Conservation (phyloP, 345 rosid genomes). For the Sisymbrium altissimum region DNA sequence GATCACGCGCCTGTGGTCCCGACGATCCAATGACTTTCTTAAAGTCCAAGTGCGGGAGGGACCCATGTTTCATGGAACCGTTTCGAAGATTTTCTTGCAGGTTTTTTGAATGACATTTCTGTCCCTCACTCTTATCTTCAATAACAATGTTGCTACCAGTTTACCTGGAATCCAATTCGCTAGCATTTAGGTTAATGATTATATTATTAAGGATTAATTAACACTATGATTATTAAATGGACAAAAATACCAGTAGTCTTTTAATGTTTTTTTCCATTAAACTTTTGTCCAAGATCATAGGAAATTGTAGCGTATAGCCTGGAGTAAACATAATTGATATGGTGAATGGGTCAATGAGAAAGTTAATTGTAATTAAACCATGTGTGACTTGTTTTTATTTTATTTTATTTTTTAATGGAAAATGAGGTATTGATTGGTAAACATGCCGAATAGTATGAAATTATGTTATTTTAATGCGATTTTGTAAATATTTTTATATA, state of each 20-base stretch:
- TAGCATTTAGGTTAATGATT: neutral
- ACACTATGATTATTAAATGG: neutral
- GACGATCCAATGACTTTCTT: constrained; percentile 31
- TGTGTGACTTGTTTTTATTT: neutral
- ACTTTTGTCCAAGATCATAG: neutral
- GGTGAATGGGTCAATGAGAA: constrained; percentile 11
- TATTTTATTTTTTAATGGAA: too few species aligned
- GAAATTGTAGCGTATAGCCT: neutral
- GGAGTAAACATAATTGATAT: neutral
- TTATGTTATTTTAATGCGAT: too few species aligned
- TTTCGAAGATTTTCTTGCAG: constrained; percentile 19
- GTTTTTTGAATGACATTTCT: neutral
- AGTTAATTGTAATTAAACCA: neutral
- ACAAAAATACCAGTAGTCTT: neutral
- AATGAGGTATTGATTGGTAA: too few species aligned
- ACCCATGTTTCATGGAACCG: constrained; percentile 30
- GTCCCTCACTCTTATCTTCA: neutral
- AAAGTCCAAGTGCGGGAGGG: constrained; percentile 23
- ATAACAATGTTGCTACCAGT: neutral
- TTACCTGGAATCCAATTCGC: neutral
- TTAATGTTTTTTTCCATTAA: neutral
- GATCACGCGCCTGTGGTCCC: constrained; percentile 25
- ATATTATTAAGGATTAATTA: neutral
- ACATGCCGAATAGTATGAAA: too few species aligned
- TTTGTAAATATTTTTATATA: too few species aligned